Evolutionary conservation across 2,329 filamentous ascomycete species (phyloP).

Genomic region (Pseudonectria foliicola): DNA sequence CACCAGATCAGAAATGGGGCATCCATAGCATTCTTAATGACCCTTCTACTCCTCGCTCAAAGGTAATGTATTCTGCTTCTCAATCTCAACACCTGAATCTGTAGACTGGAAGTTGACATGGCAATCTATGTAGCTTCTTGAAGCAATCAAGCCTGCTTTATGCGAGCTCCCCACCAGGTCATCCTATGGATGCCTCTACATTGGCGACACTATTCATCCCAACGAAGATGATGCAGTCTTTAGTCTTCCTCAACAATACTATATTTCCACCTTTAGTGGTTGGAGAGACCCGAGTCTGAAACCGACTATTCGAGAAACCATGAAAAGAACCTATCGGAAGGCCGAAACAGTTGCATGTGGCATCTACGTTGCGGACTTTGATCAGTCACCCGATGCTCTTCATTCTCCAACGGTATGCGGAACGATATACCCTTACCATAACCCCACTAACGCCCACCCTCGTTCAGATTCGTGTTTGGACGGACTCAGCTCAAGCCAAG

Average conservation of each 20-base stretch:
- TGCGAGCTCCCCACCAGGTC: constrained; percentile 1
- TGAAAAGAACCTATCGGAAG: neutral
- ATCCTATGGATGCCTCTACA: constrained; percentile 2
- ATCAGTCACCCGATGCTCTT: neutral
- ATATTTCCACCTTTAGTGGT: constrained; percentile 1
- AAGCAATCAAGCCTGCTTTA: neutral
- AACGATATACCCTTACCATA: too few species aligned
- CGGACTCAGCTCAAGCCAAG: constrained; percentile 4
- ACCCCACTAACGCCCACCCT: too few species aligned
- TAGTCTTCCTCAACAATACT: constrained; percentile 3
- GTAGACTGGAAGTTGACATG: too few species aligned
- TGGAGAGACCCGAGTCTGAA: constrained; percentile 1
- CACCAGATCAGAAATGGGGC: constrained; percentile 1
- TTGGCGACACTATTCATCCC: neutral
- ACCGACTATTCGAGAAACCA: neutral
- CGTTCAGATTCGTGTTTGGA: too few species aligned
- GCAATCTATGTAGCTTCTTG: too few species aligned
- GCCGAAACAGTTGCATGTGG: constrained; percentile 2
- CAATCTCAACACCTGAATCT: too few species aligned
- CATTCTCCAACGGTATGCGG: constrained; percentile 1
- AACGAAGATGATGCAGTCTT: constrained; percentile 2
- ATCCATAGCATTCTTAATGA: constrained; percentile 1
- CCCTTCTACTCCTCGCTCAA: neutral
- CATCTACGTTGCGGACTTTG: constrained; percentile 3
- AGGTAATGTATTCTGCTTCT: too few species aligned